Evolutionary conservation across 306 rosid species (phyloP).

Genomic region (Sphenostylis stenocarpa): DNA sequence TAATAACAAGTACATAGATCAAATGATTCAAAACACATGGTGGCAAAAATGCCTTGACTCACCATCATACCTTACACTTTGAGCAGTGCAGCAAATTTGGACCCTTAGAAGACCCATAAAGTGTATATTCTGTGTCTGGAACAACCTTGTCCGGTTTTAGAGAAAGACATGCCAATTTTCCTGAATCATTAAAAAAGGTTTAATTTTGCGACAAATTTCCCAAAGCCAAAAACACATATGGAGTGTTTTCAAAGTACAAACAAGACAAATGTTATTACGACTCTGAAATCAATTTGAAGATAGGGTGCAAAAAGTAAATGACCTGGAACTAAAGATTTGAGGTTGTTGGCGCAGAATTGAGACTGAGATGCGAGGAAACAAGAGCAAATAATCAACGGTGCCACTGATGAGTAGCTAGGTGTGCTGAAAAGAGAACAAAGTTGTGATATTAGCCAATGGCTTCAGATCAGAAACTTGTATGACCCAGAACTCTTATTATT

Average conservation of each 20-base stretch:
- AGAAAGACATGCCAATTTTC: constrained; percentile 52
- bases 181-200: constrained; percentile 45
- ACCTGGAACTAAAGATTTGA: constrained; percentile 48
- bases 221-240: background rate
- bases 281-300: constrained; percentile 34
- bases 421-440: constrained; percentile 23
- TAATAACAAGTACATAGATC: background rate
- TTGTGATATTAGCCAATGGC: constrained; percentile 18
- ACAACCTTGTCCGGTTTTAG: constrained; percentile 44
- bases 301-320: constrained; percentile 15
- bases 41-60: constrained; percentile 49
- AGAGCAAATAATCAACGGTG: constrained; percentile 50
- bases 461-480: background rate
- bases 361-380: constrained; percentile 42
- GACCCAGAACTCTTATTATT: background rate
- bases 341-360: constrained; percentile 44
- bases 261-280: too few relatives aligned
- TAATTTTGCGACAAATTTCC: background rate
- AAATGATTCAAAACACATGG: background rate
- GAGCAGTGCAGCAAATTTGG: constrained; percentile 35
- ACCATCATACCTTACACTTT: constrained; percentile 89
- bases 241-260: background rate
- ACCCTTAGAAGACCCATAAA: constrained; percentile 28
- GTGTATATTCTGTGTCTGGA: constrained; percentile 29
- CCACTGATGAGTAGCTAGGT: constrained; percentile 44